Base-by-base conservation (phyloP, 805 yeast species). In the Candida boleticola region DNA sequence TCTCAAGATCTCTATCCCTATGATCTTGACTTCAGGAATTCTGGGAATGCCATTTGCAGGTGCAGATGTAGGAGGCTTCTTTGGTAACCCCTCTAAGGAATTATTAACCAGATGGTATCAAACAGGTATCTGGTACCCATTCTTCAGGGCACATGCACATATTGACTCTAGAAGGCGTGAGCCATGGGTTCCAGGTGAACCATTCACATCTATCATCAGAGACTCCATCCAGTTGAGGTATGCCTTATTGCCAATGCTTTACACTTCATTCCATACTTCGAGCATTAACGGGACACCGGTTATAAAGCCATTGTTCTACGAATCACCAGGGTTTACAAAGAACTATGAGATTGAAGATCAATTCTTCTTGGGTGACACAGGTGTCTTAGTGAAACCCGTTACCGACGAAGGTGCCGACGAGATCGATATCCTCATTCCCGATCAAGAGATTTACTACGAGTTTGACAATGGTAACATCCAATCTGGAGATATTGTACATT, bases 31-130 rank as follows among this genome's bases (percentile, higher is more conserved):
- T 3, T 76, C 83, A 49, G 89, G 89, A 36, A 68, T 87, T 22
- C 87, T 80, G 1, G 96, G 96, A 6, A 83, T 81, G 81, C 96
- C 97, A 23, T 92, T 90, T 65, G 76, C 85, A 5, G 99, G 99
- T 6, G 92, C 97, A 6, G 99, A 93, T 66, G 92, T 93, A 36
- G 98, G 97, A 26, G 99, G 99, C 0, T 93, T 93, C 58, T 90
- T 89, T 57, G 96, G 95, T 3, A 77, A 93, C 58, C 98, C 99
- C 0, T 68, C 81, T 0, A 73, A 77, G 27, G 98, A 93, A 55
- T 65, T 93, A 46, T 69, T 88, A 44, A 77, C 86, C 0, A 76
- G 99, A 55, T 93, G 99, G 99, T 92, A 90, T 59, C 99, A 93
- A 61, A 75, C 95, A 2, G 99, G 97, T 44, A 79, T 86, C 22